Evolutionary conservation across 352 stramenopile genomes (phyloP), one percentile per base, ranked within the genome.

Genomic region (Globisporangium solare): DNA sequence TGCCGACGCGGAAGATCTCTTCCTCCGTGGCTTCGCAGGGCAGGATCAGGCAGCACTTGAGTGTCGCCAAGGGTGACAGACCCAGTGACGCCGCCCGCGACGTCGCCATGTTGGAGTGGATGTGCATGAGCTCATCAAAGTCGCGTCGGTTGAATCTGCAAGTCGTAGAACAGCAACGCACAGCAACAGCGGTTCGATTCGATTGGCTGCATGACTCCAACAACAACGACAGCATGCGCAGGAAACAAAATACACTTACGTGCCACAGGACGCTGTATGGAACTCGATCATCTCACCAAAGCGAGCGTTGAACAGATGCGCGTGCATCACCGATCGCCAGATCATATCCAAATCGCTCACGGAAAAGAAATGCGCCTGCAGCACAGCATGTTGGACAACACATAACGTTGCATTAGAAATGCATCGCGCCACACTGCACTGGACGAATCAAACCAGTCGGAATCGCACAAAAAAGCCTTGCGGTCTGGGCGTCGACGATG

Each of bases 81-180:
- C 68, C 57, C 2, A 82, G 27, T 10, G 70, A 70, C 17, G 61
- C 51, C 24, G 74, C 56, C 1, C 74, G 67, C 43, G 70, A 71
- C 3, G 70, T 68, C 43, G 61, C 61, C 5, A 66, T 51, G 46
- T 66, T 86, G 21, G 55, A 78, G 42, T 90, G 73, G n/a, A 87
- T 70, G 51, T 92, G 78, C 66, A 84, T 83, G 43, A 92, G 61
- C 49, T 92, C 82, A 58, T 92, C 82, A 64, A 92, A 92, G 49
- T 90, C 78, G 17, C 67, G 74, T 59, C 67, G 73, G 48, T 71
- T 69, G 54, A 77, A 86, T 8, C 80, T 88, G 5, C 24, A 27
- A 27, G 24, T 27, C 24, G 24, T 5, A 5, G 5, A 5, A 27
- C 24, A 27, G 5, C n/a, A n/a, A n/a, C n/a, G n/a, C 24, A 27